phyloP scores from a whole-genome alignment of 2,329 filamentous ascomycete species.

The Xylaria sp. region DNA sequence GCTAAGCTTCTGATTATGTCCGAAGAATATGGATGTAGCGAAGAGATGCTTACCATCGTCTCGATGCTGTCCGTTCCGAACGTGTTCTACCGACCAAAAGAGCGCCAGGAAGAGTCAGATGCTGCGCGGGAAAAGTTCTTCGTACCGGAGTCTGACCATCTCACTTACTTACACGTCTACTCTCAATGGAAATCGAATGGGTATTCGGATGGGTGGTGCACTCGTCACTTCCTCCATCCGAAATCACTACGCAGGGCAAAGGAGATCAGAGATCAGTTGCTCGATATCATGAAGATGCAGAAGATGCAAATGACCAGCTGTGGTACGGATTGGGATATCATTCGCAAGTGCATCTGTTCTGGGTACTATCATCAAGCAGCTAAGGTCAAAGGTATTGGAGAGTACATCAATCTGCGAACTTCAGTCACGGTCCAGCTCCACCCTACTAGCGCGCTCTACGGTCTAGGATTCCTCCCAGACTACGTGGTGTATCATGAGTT shows the following conservation, averaged over 20 bases:
- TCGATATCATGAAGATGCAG: conserved; percentile 93
- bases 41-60: conserved; percentile 98
- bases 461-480: conserved; percentile 91
- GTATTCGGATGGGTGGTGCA: conserved; percentile 90
- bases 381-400: conserved; percentile 93
- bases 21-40: conserved; percentile 89
- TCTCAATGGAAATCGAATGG: conserved; percentile 94
- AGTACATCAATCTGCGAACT: conserved; percentile 96
- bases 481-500: conserved; percentile 99
- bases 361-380: conserved; percentile 99
- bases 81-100: conserved; percentile 96
- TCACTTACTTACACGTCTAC: conserved; percentile 96
- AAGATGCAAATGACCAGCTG: conserved; percentile 89
- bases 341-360: conserved; percentile 95
- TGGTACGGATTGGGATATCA: conserved; percentile 96
- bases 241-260: conserved; percentile 91
- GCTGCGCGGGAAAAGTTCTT: conserved; percentile 97
- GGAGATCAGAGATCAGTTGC: conserved; percentile 92
- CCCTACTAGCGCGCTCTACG: conserved; percentile 92
- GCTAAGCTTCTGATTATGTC: conserved; percentile 95
- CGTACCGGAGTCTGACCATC: conserved; percentile 95
- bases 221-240: conserved; percentile 92
- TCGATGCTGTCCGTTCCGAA: conserved; percentile 97
- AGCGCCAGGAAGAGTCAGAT: conserved; percentile 95
- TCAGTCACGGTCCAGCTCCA: conserved; percentile 95